Percentiles rank a stretch among this genome's conserved stretches.
Conservation (phyloP, 805 yeast genomes). For the Starmerella sirachaensis region DNA sequence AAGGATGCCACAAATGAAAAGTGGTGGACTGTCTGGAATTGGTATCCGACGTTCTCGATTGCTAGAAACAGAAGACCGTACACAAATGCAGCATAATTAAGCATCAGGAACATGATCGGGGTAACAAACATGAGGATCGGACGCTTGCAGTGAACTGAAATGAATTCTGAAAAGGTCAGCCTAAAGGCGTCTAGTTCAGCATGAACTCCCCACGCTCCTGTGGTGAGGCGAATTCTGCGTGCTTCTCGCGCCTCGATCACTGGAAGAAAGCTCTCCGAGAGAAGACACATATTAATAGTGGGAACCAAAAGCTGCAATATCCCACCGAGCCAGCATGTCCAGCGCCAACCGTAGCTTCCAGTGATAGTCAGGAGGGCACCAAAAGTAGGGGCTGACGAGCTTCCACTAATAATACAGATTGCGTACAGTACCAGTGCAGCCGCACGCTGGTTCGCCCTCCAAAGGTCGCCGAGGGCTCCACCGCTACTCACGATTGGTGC, state of each 20-base stretch:
- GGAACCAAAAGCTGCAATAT: slow-evolving; percentile 30
- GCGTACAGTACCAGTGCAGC: slow-evolving; percentile 40
- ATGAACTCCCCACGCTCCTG: slow-evolving; percentile 73
- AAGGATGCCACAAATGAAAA: slow-evolving; percentile 28
- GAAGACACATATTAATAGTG: slow-evolving; percentile 30
- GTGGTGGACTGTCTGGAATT: slow-evolving; percentile 27
- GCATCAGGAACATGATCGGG: slow-evolving; percentile 35
- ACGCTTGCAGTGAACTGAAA: slow-evolving; percentile 59
- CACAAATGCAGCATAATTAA: slow-evolving; percentile 34
- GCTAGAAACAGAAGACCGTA: slow-evolving; percentile 36
- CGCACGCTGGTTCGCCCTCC: slow-evolving; percentile 40
- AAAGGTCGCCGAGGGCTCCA: slow-evolving; percentile 50
- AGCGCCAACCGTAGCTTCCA: slow-evolving; percentile 44
- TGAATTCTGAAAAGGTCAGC: slow-evolving; percentile 51
- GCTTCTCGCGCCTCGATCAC: slow-evolving; percentile 56
- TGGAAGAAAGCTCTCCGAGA: slow-evolving; percentile 31
- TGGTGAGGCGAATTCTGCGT: slow-evolving; percentile 48
- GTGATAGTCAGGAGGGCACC: slow-evolving; percentile 28
- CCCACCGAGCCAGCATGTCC: slow-evolving; percentile 44
- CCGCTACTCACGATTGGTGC: slow-evolving; percentile 53
- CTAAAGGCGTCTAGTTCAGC: slow-evolving; percentile 85
- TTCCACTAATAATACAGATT: slow-evolving; percentile 36
- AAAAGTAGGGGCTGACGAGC: slow-evolving; percentile 37
- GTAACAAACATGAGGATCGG: slow-evolving; percentile 64
- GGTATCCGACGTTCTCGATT: slow-evolving; percentile 32